A percentile compares a stretch with the other conserved stretches of the same genome.
Evolutionary conservation across 2,329 filamentous ascomycete species (phyloP).

Genomic region (Mollisiaceae sp.): DNA sequence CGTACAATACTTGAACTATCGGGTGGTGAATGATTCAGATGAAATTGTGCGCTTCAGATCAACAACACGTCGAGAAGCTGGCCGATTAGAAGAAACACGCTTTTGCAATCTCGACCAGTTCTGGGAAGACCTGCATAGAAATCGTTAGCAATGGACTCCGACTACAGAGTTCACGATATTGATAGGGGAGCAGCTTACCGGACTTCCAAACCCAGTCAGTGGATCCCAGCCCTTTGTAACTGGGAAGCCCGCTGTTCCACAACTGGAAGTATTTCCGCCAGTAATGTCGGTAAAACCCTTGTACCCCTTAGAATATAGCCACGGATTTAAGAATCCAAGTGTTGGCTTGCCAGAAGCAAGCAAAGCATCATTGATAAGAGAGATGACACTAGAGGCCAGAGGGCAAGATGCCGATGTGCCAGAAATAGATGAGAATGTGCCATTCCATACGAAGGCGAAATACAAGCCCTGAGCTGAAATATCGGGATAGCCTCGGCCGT

Average conservation of each 20-base stretch:
- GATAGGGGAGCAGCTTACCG: slow-evolving; percentile 14
- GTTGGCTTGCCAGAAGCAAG: slow-evolving; percentile 53
- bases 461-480: slow-evolving; percentile 62
- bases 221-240: slow-evolving; percentile 45
- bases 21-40: not conserved
- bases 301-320: slow-evolving; percentile 46
- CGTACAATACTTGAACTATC: not conserved
- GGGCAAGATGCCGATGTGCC: slow-evolving; percentile 62
- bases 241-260: slow-evolving; percentile 39
- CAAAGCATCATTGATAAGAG: slow-evolving; percentile 66
- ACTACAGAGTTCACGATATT: not conserved
- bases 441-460: slow-evolving; percentile 51
- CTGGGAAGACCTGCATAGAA: slow-evolving; percentile 9
- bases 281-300: slow-evolving; percentile 47
- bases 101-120: slow-evolving; percentile 16
- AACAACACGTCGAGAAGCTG: not conserved
- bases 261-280: slow-evolving; percentile 45
- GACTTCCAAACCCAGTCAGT: slow-evolving; percentile 45
- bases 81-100: slow-evolving; percentile 11
- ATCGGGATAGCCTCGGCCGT: slow-evolving; percentile 56
- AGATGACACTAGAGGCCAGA: slow-evolving; percentile 59
- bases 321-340: slow-evolving; percentile 51
- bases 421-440: slow-evolving; percentile 46
- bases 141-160: not conserved
- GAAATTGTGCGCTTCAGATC: not conserved